Evolutionary conservation across 768 basidiomycete genomes (phyloP).

Genomic region (Leucocoprinus leucothites): DNA sequence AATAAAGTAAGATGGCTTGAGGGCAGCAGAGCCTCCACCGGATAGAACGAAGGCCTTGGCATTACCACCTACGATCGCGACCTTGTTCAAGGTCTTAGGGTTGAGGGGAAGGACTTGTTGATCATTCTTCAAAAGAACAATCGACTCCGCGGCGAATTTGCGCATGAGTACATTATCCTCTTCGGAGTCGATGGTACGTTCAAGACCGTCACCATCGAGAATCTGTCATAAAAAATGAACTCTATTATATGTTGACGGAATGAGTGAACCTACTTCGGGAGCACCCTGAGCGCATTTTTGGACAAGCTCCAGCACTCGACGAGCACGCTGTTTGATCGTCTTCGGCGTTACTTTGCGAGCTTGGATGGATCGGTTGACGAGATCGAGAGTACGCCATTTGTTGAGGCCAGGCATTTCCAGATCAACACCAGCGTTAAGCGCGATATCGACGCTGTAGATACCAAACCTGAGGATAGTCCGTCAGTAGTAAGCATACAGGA

Average conservation of each 20-base stretch:
- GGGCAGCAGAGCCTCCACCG: constrained; percentile 70
- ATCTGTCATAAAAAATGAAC: constrained; percentile 35
- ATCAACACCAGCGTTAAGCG: constrained; percentile 75
- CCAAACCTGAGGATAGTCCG: constrained; percentile 47
- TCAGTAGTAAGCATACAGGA: background rate
- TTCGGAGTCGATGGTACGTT: constrained; percentile 58
- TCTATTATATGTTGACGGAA: background rate
- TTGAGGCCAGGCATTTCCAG: constrained; percentile 78
- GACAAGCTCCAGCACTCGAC: constrained; percentile 63
- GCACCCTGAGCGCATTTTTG: constrained; percentile 66
- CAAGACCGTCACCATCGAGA: constrained; percentile 67
- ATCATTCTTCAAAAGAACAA: constrained; percentile 77
- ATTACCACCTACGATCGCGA: constrained; percentile 76
- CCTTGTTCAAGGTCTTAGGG: constrained; percentile 49
- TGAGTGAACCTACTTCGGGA: constrained; percentile 47
- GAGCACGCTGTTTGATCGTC: constrained; percentile 64
- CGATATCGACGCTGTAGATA: constrained; percentile 58
- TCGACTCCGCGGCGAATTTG: constrained; percentile 61
- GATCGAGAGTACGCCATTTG: constrained; percentile 73
- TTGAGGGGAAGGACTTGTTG: constrained; percentile 50
- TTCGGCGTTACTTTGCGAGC: constrained; percentile 64
- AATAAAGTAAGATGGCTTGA: constrained; percentile 74
- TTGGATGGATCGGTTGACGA: constrained; percentile 56
- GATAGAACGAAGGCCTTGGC: constrained; percentile 60
- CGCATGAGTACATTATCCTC: constrained; percentile 64